Evolutionary conservation across 768 basidiomycete species (phyloP).

Genomic region (Stropharia rugosoannulata): DNA sequence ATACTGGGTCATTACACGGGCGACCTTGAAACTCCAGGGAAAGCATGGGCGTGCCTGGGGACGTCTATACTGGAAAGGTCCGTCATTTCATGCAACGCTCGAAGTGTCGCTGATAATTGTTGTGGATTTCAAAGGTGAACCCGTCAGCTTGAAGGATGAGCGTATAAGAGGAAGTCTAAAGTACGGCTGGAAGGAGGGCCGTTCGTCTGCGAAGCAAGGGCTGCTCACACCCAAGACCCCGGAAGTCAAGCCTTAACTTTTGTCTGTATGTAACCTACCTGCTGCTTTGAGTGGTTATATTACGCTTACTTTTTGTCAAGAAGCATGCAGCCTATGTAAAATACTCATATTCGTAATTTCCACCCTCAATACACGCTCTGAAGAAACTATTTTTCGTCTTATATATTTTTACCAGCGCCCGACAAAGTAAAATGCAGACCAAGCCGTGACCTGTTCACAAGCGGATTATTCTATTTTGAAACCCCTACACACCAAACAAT

Average conservation of each 20-base stretch:
- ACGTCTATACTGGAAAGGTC: slow-evolving; percentile 75
- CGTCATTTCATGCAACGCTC: slow-evolving; percentile 19
- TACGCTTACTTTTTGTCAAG: no score
- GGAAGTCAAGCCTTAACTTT: slow-evolving; percentile 10
- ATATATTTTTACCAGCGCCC: no score
- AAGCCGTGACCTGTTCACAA: no score
- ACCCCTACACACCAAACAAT: no score
- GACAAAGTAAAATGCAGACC: no score
- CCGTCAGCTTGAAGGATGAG: slow-evolving; percentile 58
- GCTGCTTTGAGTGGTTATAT: no score
- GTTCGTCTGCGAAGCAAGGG: slow-evolving; percentile 30
- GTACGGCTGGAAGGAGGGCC: slow-evolving; percentile 68
- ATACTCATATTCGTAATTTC: no score
- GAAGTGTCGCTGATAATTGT: background rate
- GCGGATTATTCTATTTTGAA: no score
- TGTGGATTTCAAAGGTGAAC: slow-evolving; percentile 46
- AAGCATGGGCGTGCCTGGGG: slow-evolving; percentile 86
- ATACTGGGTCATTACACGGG: slow-evolving; percentile 76
- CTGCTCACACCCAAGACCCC: background rate
- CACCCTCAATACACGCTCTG: no score
- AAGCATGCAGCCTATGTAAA: no score
- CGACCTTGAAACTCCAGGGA: slow-evolving; percentile 71
- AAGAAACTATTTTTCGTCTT: no score
- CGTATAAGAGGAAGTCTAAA: slow-evolving; percentile 72
- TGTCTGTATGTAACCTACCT: no score